Base-by-base conservation (phyloP, 768 basidiomycete species). In the Mrakia frigida region DNA sequence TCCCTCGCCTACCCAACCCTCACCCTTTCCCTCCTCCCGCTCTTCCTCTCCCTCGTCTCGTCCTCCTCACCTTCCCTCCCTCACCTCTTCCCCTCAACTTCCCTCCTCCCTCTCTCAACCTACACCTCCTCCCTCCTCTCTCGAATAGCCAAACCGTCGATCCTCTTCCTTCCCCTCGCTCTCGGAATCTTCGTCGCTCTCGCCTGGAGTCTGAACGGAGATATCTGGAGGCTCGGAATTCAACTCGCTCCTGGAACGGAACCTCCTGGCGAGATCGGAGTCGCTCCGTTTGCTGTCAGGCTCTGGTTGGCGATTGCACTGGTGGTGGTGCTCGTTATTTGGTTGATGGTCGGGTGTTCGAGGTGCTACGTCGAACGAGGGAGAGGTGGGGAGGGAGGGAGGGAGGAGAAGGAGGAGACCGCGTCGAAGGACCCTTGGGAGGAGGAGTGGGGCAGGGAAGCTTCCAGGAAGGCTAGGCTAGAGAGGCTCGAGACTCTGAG, bases 141-240 rank as follows among this genome's bases (percentile, higher is more conserved):
- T 6, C 33, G 65, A 18, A 18, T 68, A 16, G 3, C 65, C 35
- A 68, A 68, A 68, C 65, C 65, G 9, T 39, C 65, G 2, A 16
- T 68, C 21, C 65, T 68, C 35, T 68, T 68, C 65, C 65, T 68
- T 21, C 65, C 65, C 2, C 65, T 68, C 65, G 37, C 65, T 1
- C 23, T 23, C 37, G 37, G 23, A 0, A 35, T 68, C 37, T 68
- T 68, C 65, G 3, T 68, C 65, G 65, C 37, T 10, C 65, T 68
- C 39, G 37, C 65, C 25, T 68, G 65, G 65, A 68, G 65, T n/a
- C 37, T 68, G 21, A 68, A 68, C 65, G 65, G 65, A 18, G 65
- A 68, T 23, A 68, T 68, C 18, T 68, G 65, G 65, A 35, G 65
- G 37, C 37, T 68, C 6, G 65, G 65, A 25, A 10, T 68, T 39